Evolutionary conservation across 2,329 filamentous ascomycete species (phyloP), one percentile per base, ranked within the genome.

Genomic region (Penicillium brasilianum): DNA sequence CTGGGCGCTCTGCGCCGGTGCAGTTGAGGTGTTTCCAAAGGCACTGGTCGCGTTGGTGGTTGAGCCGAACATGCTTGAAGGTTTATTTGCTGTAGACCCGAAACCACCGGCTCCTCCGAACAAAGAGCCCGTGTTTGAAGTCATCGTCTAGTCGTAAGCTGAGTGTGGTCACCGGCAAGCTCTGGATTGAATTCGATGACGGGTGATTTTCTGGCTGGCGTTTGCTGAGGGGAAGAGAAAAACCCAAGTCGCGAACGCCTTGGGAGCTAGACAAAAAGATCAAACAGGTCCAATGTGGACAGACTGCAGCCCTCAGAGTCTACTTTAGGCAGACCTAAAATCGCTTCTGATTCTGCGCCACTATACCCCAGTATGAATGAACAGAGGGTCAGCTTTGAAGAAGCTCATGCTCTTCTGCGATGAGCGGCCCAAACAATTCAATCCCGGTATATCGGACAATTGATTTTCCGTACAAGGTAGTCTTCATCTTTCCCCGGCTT

Each of bases 51-150:
- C 59, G 60, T 71, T 60, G 59, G 71, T 75, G 37, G 63, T 71
- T 41, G 69, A 58, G 22, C 69, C 67, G 41, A 74, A 73, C 36
- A 73, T 65, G 59, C 69, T 66, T 13, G 69, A 57, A 46, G 72
- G 66, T 49, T 64, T 51, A 32, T 66, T 57, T 62, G 68, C 60
- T 25, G 70, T 49, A 18, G 65, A 59, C 22, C 73, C 70, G 51
- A 74, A 57, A 32, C 68, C 69, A 57, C 63, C 20, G 34, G 50
- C 65, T 25, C 68, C 67, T 62, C 72, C 71, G 60, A 75, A 75
- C 52, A 74, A 58, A 56, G 75, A 74, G 49, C 68, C 57, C 18
- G 69, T 60, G 28, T 63, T 70, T 36, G 66, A 65, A 48, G 66
- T 32, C 64, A 68, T 67, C 34, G 34, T 52, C 11, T 50, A 49